phyloP scores from a whole-genome alignment of 768 basidiomycete species.

The Sporobolomyces phaffii region DNA sequence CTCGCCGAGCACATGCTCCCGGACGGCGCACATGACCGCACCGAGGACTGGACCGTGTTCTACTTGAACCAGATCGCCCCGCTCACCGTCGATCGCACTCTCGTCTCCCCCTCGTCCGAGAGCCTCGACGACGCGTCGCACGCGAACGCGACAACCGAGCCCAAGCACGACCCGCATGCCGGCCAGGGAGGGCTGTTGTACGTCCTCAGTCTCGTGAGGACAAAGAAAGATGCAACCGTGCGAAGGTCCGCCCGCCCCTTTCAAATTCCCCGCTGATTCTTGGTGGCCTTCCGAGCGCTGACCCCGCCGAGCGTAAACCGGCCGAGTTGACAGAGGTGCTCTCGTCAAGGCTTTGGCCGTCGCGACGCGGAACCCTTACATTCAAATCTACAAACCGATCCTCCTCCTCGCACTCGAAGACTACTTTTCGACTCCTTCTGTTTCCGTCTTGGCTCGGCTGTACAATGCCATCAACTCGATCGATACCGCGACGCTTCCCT shows the following conservation, averaged over 20 bases:
- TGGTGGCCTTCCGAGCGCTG: no score
- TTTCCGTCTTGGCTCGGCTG: slow-evolving; percentile 79
- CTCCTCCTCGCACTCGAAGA: slow-evolving; percentile 90
- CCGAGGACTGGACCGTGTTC: slow-evolving; percentile 98
- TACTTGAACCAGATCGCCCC: slow-evolving; percentile 90
- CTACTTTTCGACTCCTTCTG: slow-evolving; percentile 81
- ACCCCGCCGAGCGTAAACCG: no score
- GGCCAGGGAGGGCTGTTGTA: slow-evolving; percentile 63
- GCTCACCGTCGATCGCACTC: slow-evolving; percentile 70
- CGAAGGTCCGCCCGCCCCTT: slow-evolving; percentile 56
- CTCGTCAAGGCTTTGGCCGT: slow-evolving; percentile 91
- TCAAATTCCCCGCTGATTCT: background rate
- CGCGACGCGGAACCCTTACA: slow-evolving; percentile 85
- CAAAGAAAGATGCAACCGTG: slow-evolving; percentile 78
- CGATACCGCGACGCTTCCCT: slow-evolving; percentile 71
- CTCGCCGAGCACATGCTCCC: slow-evolving; percentile 97
- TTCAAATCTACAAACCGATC: slow-evolving; percentile 96
- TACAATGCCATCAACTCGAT: slow-evolving; percentile 92
- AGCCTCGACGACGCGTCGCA: background rate
- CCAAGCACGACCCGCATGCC: no score
- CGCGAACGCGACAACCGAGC: slow-evolving; percentile 12
- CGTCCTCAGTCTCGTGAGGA: slow-evolving; percentile 82
- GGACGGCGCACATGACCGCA: slow-evolving; percentile 89
- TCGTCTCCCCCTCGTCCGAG: slow-evolving; percentile 53
- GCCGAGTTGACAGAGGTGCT: slow-evolving; percentile 64